phyloP scores from a whole-genome alignment of 2,329 filamentous ascomycete genomes.

The Ophiostoma fasciatum region DNA sequence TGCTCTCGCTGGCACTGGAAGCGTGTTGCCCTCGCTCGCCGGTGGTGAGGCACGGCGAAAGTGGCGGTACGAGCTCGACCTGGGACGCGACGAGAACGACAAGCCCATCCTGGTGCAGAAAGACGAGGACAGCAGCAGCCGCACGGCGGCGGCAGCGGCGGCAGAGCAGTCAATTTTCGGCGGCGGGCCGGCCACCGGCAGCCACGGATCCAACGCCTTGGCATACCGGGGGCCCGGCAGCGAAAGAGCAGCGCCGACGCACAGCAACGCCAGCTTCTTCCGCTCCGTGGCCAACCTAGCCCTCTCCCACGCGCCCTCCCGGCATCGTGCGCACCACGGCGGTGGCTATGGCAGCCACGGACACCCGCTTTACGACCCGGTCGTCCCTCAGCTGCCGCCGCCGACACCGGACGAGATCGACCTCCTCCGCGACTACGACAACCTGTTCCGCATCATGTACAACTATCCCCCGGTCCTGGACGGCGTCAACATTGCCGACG shows the following conservation, averaged over 20 bases:
- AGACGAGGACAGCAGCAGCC: slow-evolving; percentile 32
- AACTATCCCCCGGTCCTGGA: slow-evolving; percentile 77
- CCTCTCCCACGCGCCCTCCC: slow-evolving; percentile 28
- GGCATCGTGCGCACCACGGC: slow-evolving; percentile 14
- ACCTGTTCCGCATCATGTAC: slow-evolving; percentile 91
- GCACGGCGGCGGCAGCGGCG: slow-evolving; percentile 3
- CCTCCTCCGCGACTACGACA: slow-evolving; percentile 82
- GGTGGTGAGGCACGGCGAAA: slow-evolving; percentile 27
- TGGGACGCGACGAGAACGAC: slow-evolving; percentile 55
- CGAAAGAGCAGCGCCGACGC: slow-evolving; percentile 12
- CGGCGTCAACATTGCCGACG: slow-evolving; percentile 75
- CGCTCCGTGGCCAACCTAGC: slow-evolving; percentile 73
- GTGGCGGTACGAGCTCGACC: slow-evolving; percentile 84
- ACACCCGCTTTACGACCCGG: slow-evolving; percentile 5
- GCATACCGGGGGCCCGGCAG: slow-evolving; percentile 26
- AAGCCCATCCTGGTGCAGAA: slow-evolving; percentile 81
- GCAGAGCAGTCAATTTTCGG: slow-evolving; percentile 40
- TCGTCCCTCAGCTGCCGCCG: slow-evolving; percentile 19
- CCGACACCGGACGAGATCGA: slow-evolving; percentile 52
- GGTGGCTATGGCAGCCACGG: slow-evolving; percentile 11
- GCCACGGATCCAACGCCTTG: slow-evolving; percentile 27
- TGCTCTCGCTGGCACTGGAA: slow-evolving; percentile 44
- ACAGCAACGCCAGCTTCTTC: slow-evolving; percentile 48
- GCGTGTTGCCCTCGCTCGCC: slow-evolving; percentile 10
- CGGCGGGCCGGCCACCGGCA: slow-evolving; percentile 20